phyloP scores from a whole-genome alignment of 1,284 basidiomycete genomes.

The Hemileia vastatrix region DNA sequence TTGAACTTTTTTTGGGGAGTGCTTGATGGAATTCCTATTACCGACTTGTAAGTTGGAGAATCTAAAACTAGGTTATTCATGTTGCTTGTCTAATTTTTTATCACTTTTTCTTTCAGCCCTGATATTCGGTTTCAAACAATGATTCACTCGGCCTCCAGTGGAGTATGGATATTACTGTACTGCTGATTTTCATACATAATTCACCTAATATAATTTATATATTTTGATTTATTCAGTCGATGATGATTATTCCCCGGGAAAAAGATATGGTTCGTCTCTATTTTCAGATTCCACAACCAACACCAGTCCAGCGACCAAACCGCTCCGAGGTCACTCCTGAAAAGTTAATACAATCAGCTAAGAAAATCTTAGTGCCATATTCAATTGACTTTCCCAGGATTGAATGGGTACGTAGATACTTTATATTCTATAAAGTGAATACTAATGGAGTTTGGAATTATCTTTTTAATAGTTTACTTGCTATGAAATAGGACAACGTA shows the following conservation, averaged over 20 bases:
- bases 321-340: slow-evolving; percentile 55
- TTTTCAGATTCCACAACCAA: slow-evolving; percentile 54
- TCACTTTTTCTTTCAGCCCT: slow-evolving; percentile 46
- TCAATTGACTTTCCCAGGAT: slow-evolving; percentile 53
- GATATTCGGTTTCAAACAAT: slow-evolving; percentile 64
- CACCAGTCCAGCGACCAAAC: slow-evolving; percentile 41
- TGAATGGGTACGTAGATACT: slow-evolving; percentile 82
- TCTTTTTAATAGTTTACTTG: no score
- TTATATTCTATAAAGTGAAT: no score
- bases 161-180: no score
- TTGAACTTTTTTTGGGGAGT: slow-evolving; percentile 2
- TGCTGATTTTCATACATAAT: no score
- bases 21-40: not conserved
- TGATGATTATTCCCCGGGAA: slow-evolving; percentile 63
- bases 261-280: slow-evolving; percentile 61
- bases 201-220: no score
- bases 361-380: slow-evolving; percentile 60
- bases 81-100: not conserved
- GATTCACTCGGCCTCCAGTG: slow-evolving; percentile 57
- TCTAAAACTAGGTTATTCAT: not conserved
- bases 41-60: not conserved
- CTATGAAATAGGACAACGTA: slow-evolving; percentile 53
- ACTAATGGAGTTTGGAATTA: slow-evolving; percentile 26
- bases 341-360: slow-evolving; percentile 56
- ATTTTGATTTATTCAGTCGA: no score